A percentile compares a stretch with the other conserved stretches of the same genome.
phyloP scores from a whole-genome alignment of 345 rosid genomes.

The Dovyalis caffra region DNA sequence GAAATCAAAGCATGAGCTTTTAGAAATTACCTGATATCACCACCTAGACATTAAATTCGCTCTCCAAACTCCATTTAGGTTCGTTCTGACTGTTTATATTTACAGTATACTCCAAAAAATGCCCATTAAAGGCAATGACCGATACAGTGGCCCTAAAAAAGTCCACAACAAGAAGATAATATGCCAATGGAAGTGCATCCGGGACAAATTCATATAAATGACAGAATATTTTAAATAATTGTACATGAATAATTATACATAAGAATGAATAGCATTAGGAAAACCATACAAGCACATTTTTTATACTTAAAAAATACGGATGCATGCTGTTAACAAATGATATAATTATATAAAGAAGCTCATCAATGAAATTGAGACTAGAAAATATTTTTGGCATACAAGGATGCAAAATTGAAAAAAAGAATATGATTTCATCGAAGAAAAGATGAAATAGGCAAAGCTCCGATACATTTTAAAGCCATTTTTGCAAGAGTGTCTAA shows the following conservation, averaged over 20 bases:
- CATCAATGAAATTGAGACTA: background rate
- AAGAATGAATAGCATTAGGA: background rate
- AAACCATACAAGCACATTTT: background rate
- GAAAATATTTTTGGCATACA: background rate
- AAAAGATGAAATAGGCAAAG: too few relatives aligned
- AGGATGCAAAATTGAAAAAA: too few relatives aligned
- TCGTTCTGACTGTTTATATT: slow-evolving; percentile 49
- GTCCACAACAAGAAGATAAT: slow-evolving; percentile 10
- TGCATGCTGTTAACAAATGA: background rate
- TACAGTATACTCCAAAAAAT: slow-evolving; percentile 67
- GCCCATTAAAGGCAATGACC: slow-evolving; percentile 63
- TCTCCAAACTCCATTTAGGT: slow-evolving; percentile 68
- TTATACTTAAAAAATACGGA: background rate
- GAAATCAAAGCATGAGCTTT: slow-evolving; percentile 10
- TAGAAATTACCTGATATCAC: slow-evolving; percentile 15
- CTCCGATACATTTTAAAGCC: too few relatives aligned
- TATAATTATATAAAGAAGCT: background rate
- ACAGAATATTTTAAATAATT: background rate
- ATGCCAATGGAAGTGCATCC: background rate
- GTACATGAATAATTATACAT: background rate
- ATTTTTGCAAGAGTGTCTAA: too few relatives aligned
- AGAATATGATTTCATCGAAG: too few relatives aligned
- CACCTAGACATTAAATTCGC: slow-evolving; percentile 55
- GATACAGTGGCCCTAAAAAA: slow-evolving; percentile 61
- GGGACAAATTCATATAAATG: background rate